Base-by-base conservation (phyloP, 306 rosid genomes). In the Albizia julibrissin region DNA sequence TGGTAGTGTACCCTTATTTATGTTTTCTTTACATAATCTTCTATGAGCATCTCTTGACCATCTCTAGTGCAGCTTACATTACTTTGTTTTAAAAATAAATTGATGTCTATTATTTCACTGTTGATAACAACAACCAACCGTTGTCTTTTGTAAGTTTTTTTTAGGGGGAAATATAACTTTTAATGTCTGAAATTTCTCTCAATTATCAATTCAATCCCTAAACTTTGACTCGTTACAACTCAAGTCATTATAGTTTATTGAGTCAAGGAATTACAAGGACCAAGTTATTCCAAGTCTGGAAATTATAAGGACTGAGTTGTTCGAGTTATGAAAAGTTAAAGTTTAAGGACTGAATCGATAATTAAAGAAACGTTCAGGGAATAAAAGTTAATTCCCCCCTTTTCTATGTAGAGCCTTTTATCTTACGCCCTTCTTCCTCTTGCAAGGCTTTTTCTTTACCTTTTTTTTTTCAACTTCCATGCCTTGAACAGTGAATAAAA, bases 1-100 rank as follows among this genome's bases (percentile, higher is more conserved):
- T 91, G 90, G 98, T 95, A 87, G 75, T 79, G 82, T 50, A n/a
- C 79, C 79, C 34, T 56, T 27, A 10, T 49, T 59, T 52, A 4
- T 64, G 54, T 42, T 72, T 82, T 80, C 19, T 66, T 29, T 19
- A 16, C 22, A 21, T 29, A 43, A 1, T 13, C 65, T 74, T 73
- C n/a, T 47, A 10, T 8, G 26, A 46, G 19, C 5, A 19, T 75
- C 46, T 43, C 19, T 74, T 50, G 33, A 22, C 46, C 34, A 33
- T 47, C 46, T 64, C 37, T 39, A 10, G 24, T 27, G 47, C 21
- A 39, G 8, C 33, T 61, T 43, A 19, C 31, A n/a, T 10, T 29
- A 5, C 22, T 31, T 29, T 68, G 5, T 21, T 61, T 70, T 72
- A 31, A 68, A 49, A 43, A 33, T 47, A 16, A 33, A 26, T 64